Evolutionary conservation across 495 filamentous ascomycete species (phyloP).

Genomic region (Penicillium angulare): DNA sequence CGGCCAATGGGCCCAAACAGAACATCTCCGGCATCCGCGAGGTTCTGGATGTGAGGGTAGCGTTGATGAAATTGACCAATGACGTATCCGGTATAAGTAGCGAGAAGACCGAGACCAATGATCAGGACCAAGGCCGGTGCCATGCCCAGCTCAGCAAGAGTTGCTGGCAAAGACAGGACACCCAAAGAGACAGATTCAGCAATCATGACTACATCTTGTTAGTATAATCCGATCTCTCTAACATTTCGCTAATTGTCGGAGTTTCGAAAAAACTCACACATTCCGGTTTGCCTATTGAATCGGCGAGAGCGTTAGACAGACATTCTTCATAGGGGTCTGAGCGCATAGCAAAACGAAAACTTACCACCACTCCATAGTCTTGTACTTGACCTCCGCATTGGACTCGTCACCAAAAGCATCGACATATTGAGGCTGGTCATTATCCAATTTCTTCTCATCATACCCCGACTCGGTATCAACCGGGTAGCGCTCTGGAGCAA

Average conservation of each 20-base stretch:
- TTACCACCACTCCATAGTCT: conserved; percentile 45
- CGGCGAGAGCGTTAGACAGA: neutral
- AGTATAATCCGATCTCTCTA: too few relatives aligned
- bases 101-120: conserved; percentile 59
- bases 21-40: conserved; percentile 71
- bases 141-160: conserved; percentile 59
- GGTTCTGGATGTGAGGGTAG: conserved; percentile 57
- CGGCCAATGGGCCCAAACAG: conserved; percentile 62
- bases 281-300: conserved; percentile 30
- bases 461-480: conserved; percentile 22
- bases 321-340: neutral
- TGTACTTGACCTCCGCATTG: conserved; percentile 41
- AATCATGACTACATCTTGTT: conserved; percentile 47
- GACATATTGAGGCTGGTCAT: conserved; percentile 9
- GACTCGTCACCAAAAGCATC: conserved; percentile 42
- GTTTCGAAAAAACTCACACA: conserved; percentile 17
- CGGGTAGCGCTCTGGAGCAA: conserved; percentile 12
- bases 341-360: conserved; percentile 5
- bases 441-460: conserved; percentile 18
- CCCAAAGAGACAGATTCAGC: conserved; percentile 65
- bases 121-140: conserved; percentile 53
- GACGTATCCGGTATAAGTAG: conserved; percentile 47
- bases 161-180: conserved; percentile 56
- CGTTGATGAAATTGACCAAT: conserved; percentile 32
- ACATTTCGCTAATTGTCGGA: neutral